Evolutionary conservation across 306 rosid species (phyloP).

Genomic region (Canavalia ensiformis): DNA sequence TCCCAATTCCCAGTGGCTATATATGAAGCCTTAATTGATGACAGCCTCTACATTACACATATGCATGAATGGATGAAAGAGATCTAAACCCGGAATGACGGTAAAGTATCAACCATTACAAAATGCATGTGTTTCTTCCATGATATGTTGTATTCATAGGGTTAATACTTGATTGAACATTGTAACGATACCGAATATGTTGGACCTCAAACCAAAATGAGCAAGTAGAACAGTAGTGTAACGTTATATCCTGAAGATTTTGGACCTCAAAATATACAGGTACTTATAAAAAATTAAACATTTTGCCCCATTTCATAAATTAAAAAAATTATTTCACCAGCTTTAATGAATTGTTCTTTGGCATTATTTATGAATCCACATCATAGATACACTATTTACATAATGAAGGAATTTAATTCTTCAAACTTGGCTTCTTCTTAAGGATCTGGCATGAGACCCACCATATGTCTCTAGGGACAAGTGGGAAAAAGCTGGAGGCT

Average conservation of each 20-base stretch:
- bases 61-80: conserved; percentile 33
- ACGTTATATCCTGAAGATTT: neutral
- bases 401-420: conserved; percentile 19
- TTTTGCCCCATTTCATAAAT: neutral
- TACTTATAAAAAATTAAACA: neutral
- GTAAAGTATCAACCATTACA: conserved; percentile 29
- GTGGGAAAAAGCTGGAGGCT: conserved; percentile 37
- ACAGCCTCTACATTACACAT: conserved; percentile 31
- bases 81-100: conserved; percentile 16
- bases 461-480: conserved; percentile 3
- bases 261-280: neutral
- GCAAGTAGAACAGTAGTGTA: neutral
- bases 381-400: neutral
- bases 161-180: neutral
- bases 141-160: conserved; percentile 15
- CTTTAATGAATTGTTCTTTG: conserved; percentile 19
- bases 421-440: neutral
- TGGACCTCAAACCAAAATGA: conserved; percentile 30
- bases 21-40: conserved; percentile 6
- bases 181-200: neutral
- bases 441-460: conserved; percentile 43
- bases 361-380: conserved; percentile 12
- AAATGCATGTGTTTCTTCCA: conserved; percentile 4
- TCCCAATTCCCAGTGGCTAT: conserved; percentile 22
- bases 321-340: neutral